Base-by-base conservation (phyloP, 768 basidiomycete genomes). In the Clitopilus passeckerianus region DNA sequence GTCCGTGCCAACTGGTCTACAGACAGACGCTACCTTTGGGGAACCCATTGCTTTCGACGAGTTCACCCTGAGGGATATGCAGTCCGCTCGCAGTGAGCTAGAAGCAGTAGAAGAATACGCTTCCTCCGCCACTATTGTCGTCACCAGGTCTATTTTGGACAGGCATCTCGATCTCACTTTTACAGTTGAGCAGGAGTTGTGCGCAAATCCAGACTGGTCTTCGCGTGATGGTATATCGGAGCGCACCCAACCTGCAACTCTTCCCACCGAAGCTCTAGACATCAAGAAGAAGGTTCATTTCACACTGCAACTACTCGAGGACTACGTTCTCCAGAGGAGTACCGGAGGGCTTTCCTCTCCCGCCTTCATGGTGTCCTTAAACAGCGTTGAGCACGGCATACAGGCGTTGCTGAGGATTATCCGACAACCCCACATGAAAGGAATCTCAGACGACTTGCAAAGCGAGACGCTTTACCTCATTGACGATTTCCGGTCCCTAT, bases 131-230 rank as follows among this genome's bases (percentile, higher is more conserved):
- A 65, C 68, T 2, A 58, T 67, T 16, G 70, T 72, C 16, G 68
- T 77, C 14, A 67, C 74, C 2, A 68, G 73, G 41, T 63, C 67
- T 30, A 60, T 75, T 5, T 62, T 76, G 12, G 75, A 77, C 61
- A 67, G 68, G 64, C 71, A 74, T 50, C 56, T 71, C 30, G 71
- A 74, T 27, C 65, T 67, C 15, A 60, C 64, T 1, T 33, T 57
- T 5, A 52, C 53, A 12, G 62, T 73, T 20, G 69, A 74, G 57
- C 60, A 61, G 15, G 63, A 71, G 15, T 44, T 75, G 5, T 50
- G 18, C 46, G 5, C n/a, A 9, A 20, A 20, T 9, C 18, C n/a
- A 41, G 12, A 41, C n/a, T 15, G 37, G 37, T 18, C 12, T 5
- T 15, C 12, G 15, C 15, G 10, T 15, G 37, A 41, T 41, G 3